Evolutionary conservation across 2,329 filamentous ascomycete genomes (phyloP).

Genomic region (Colletotrichum filicis): DNA sequence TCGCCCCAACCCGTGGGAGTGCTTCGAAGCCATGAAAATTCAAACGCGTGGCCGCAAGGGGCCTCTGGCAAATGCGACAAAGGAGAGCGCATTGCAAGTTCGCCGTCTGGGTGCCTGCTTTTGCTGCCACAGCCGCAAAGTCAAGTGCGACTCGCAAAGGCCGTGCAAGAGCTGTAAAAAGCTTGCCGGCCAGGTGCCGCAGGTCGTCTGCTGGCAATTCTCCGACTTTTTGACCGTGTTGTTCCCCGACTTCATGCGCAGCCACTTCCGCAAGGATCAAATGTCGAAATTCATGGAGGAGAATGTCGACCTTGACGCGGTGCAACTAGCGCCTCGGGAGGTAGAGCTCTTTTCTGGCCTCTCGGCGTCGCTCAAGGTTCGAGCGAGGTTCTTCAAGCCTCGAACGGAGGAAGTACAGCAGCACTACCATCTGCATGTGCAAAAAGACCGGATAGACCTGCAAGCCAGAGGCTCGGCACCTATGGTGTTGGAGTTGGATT

Average conservation of each 20-base stretch:
- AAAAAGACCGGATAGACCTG: constrained; percentile 51
- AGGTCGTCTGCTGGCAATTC: constrained; percentile 70
- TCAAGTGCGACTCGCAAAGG: constrained; percentile 66
- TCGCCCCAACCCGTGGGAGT: constrained; percentile 64
- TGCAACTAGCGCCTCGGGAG: constrained; percentile 47
- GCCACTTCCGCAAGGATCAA: constrained; percentile 61
- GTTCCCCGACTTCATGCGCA: constrained; percentile 63
- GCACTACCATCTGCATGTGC: constrained; percentile 60
- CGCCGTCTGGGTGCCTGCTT: constrained; percentile 67
- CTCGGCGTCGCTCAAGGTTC: constrained; percentile 55
- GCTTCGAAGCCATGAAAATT: constrained; percentile 63
- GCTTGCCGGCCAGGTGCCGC: constrained; percentile 59
- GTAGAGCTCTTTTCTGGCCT: constrained; percentile 65
- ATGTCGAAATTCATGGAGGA: constrained; percentile 60
- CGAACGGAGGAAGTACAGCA: constrained; percentile 58
- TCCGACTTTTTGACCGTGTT: constrained; percentile 63
- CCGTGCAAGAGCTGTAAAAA: constrained; percentile 68
- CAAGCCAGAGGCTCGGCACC: constrained; percentile 56
- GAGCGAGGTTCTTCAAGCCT: constrained; percentile 64
- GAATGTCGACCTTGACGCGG: constrained; percentile 58
- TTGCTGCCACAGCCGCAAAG: constrained; percentile 69
- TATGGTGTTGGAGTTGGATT: constrained; percentile 60
- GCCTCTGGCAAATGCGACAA: constrained; percentile 63
- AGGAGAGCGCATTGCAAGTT: constrained; percentile 65
- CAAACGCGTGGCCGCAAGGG: constrained; percentile 68